Percentiles rank a stretch among this genome's conserved stretches.
phyloP scores from a whole-genome alignment of 805 yeast genomes.

The Isabelozyma pseudorhagii region DNA sequence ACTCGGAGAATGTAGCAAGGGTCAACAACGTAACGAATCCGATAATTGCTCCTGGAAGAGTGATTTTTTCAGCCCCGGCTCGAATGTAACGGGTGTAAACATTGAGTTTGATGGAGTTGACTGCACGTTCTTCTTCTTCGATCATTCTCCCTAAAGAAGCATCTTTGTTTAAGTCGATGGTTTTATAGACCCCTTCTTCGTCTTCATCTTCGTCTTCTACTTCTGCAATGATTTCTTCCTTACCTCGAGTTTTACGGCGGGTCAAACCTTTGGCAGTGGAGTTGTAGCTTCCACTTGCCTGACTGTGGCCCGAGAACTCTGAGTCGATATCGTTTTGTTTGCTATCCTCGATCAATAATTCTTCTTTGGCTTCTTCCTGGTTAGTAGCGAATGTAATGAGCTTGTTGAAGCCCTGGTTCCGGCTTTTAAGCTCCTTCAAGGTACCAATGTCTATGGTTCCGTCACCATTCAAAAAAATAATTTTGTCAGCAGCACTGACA shows the following conservation, averaged over 20 bases:
- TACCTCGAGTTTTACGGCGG: background rate
- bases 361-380: background rate
- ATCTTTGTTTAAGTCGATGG: background rate
- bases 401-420: constrained; percentile 31
- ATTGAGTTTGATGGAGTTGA: constrained; percentile 38
- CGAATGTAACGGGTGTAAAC: constrained; percentile 31
- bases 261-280: background rate
- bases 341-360: background rate
- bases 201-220: constrained; percentile 5
- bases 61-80: constrained; percentile 24
- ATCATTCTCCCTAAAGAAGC: constrained; percentile 21
- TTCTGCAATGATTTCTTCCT: constrained; percentile 5
- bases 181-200: constrained; percentile 1
- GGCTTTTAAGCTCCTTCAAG: constrained; percentile 44
- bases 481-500: constrained; percentile 64
- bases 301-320: background rate
- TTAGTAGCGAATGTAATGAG: constrained; percentile 35
- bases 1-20: constrained; percentile 50
- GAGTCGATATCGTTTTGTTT: background rate
- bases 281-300: background rate
- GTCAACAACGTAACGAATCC: constrained; percentile 36
- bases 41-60: constrained; percentile 33
- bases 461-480: constrained; percentile 67
- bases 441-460: constrained; percentile 62
- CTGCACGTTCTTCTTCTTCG: constrained; percentile 54